Conservation (phyloP, 1,139 yeast genomes). For the Lodderomyces beijingensis region DNA sequence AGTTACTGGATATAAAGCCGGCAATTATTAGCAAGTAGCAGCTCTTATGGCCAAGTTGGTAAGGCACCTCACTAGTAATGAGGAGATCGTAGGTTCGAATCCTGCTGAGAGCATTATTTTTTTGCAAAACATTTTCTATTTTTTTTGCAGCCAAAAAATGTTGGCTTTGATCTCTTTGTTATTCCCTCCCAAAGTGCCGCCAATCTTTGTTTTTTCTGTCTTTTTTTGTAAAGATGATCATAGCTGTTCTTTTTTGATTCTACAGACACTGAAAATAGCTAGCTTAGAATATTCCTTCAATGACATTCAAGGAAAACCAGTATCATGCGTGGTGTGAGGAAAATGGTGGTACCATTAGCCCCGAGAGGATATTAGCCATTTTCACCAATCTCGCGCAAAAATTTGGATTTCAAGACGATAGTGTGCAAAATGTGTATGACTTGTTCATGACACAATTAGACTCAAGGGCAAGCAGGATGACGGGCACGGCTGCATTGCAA, state of each 20-base stretch:
- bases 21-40: too few species aligned
- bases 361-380: constrained; percentile 18
- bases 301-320: constrained; percentile 3
- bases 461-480: constrained; percentile 37
- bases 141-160: constrained; percentile 1
- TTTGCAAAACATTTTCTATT: not conserved
- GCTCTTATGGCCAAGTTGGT: constrained; percentile 78
- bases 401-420: constrained; percentile 37
- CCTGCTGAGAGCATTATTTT: constrained; percentile 63
- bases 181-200: not conserved
- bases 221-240: constrained; percentile 1
- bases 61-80: constrained; percentile 92
- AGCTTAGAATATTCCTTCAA: constrained; percentile 1
- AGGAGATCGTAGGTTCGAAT: constrained; percentile 87
- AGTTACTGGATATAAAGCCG: too few species aligned
- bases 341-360: constrained; percentile 23
- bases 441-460: constrained; percentile 38
- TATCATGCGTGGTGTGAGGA: constrained; percentile 35
- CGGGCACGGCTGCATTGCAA: constrained; percentile 29
- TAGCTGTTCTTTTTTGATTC: not conserved
- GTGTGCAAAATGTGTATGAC: constrained; percentile 33
- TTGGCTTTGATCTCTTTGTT: too few species aligned
- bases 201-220: not conserved
- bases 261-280: too few species aligned
- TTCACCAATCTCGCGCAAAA: constrained; percentile 18